Evolutionary conservation across 2,329 filamentous ascomycete genomes (phyloP), one percentile per base, ranked within the genome.

Genomic region (Knufia fluminis): DNA sequence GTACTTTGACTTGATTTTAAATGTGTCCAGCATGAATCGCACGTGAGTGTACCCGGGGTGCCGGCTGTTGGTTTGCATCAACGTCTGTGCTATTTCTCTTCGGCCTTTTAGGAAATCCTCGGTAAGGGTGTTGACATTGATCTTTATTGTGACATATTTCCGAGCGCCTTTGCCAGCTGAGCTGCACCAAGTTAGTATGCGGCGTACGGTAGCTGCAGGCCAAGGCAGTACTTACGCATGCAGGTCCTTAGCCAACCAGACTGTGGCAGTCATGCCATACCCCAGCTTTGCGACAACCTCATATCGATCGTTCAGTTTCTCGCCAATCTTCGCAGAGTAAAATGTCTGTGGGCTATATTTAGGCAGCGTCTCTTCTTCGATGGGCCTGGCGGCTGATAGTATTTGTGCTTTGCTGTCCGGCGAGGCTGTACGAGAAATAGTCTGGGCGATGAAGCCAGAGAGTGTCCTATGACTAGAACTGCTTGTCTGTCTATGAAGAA

Each of bases 171-270:
- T 33, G 43, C 49, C 43, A 8, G 8, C 14, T 23, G 50, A 48
- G 23, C 53, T 59, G 41, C 24, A 39, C 16, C 22, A 32, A 26
- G 22, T 16, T 9, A 42, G 39, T 4, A n/a, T 36, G 33, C 17
- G 16, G 20, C 22, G 12, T 46, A 19, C n/a, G 10, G n/a, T 14
- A 14, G 33, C 33, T 36, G 33, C 33, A 36, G 33, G 33, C 33
- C 9, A 36, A 17, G 33, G 14, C n/a, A 17, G 19, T 26, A 54
- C 53, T 54, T 55, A 59, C 56, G 49, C 50, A 22, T 59, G 56
- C 9, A 67, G 56, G 53, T 71, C 64, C 26, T 60, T 62, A 3
- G 67, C 68, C 12, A 73, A 60, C 68, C 69, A 73, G 16, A 71
- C 66, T 0, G 69, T 73, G 3, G 68, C 72, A 4, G 59, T 64